phyloP scores from a whole-genome alignment of 1,284 basidiomycete genomes.

The Omphalotus olearius region DNA sequence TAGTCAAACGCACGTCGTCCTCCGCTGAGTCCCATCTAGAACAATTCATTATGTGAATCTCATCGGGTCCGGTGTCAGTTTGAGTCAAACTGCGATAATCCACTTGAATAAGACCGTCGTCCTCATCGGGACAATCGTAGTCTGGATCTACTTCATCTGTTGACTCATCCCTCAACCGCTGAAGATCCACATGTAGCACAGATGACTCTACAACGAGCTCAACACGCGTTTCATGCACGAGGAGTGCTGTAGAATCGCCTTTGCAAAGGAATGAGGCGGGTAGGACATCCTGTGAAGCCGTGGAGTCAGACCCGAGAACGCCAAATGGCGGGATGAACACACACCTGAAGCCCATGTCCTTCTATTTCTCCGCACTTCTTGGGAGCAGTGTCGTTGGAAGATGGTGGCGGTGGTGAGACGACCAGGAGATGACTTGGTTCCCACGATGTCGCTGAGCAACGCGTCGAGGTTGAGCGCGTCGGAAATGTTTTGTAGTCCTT shows the following conservation, averaged over 20 bases:
- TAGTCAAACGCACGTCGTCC: slow-evolving; percentile 7
- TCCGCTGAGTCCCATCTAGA: slow-evolving; percentile 5
- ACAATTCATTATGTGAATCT: background rate
- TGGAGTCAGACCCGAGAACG: background rate
- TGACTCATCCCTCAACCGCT: background rate
- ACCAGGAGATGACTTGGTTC: slow-evolving; percentile 3
- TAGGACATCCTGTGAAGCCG: background rate
- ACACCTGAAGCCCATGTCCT: slow-evolving; percentile 3
- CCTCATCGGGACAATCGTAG: background rate
- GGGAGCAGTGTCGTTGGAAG: no score
- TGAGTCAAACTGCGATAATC: background rate
- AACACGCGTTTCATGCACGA: slow-evolving; percentile 7
- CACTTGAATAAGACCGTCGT: background rate
- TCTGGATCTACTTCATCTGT: background rate
- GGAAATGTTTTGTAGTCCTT: background rate
- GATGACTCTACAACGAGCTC: background rate
- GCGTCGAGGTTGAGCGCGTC: slow-evolving; percentile 8
- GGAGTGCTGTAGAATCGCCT: background rate
- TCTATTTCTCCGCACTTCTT: no score
- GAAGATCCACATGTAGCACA: slow-evolving; percentile 1
- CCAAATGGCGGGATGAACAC: background rate
- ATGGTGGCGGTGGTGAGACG: background rate
- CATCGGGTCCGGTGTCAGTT: background rate
- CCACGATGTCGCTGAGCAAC: slow-evolving; percentile 3
- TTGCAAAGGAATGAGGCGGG: no score